Evolutionary conservation across 1,284 basidiomycete genomes (phyloP).

Genomic region (Singerocomus rubriflavus): DNA sequence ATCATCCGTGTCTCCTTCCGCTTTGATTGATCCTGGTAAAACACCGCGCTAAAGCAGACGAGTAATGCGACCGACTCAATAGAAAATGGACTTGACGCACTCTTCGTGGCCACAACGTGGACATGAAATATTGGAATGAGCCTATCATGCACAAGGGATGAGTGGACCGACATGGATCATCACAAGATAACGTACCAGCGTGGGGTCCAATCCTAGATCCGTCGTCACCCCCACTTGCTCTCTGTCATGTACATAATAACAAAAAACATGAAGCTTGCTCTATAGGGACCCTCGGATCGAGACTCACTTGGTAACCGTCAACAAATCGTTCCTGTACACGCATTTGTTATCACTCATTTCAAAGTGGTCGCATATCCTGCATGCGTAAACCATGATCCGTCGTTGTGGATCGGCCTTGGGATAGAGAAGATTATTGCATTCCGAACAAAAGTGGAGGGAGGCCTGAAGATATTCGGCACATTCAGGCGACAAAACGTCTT

Average conservation of each 20-base stretch:
- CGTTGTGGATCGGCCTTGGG: slow-evolving; percentile 88
- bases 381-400: slow-evolving; percentile 87
- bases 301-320: slow-evolving; percentile 89
- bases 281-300: not conserved
- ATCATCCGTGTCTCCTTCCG: slow-evolving; percentile 91
- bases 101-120: slow-evolving; percentile 71
- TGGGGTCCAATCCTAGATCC: slow-evolving; percentile 89
- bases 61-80: slow-evolving; percentile 5
- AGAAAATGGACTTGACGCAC: slow-evolving; percentile 42
- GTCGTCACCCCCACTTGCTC: slow-evolving; percentile 91
- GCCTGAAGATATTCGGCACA: too few species aligned
- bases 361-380: slow-evolving; percentile 88
- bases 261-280: too few species aligned
- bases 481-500: too few species aligned
- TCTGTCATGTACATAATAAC: slow-evolving; percentile 47
- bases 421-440: slow-evolving; percentile 94
- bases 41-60: slow-evolving; percentile 65
- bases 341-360: slow-evolving; percentile 86
- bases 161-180: not conserved
- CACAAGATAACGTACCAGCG: slow-evolving; percentile 56
- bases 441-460: slow-evolving; percentile 82
- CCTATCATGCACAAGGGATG: slow-evolving; percentile 39
- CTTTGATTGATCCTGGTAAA: slow-evolving; percentile 94
- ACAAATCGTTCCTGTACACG: slow-evolving; percentile 92
- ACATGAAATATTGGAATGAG: slow-evolving; percentile 70